Percentiles rank a stretch among this genome's conserved stretches.
Conservation (phyloP, 2,329 filamentous ascomycete genomes). For the Diaporthe longicolla region DNA sequence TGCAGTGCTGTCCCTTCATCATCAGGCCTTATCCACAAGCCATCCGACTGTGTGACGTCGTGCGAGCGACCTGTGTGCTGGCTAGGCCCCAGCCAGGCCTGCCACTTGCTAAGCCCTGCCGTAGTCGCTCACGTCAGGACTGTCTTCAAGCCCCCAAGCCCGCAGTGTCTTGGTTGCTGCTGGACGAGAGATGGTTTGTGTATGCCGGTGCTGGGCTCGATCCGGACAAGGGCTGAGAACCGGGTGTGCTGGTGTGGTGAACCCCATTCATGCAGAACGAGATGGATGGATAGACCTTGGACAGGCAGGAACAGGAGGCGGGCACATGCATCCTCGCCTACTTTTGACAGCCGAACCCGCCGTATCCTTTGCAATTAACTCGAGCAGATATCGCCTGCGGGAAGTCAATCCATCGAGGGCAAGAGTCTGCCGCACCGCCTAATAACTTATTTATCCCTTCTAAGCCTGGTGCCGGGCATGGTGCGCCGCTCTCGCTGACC, state of each 20-base stretch:
- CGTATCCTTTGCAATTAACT: slow-evolving; percentile 21
- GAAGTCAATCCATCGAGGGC: background rate
- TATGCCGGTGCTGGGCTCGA: slow-evolving; percentile 5
- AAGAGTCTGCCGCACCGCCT: background rate
- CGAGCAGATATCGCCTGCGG: slow-evolving; percentile 17
- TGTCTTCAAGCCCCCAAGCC: background rate
- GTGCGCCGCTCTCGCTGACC: slow-evolving; percentile 22
- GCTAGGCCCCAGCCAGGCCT: background rate
- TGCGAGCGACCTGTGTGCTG: background rate
- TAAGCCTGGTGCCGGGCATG: background rate
- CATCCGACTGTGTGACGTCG: slow-evolving; percentile 25
- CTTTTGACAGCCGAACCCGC: slow-evolving; percentile 16
- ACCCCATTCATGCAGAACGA: background rate
- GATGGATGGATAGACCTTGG: slow-evolving; percentile 8
- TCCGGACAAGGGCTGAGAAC: background rate
- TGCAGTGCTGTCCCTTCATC: slow-evolving; percentile 21
- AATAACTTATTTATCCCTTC: background rate
- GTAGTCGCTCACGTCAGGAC: slow-evolving; percentile 1
- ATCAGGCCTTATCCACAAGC: slow-evolving; percentile 14
- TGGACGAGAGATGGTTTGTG: background rate
- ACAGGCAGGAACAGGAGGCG: background rate
- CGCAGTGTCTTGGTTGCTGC: background rate
- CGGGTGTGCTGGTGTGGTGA: too few species aligned
- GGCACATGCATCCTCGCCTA: background rate
- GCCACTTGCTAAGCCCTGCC: background rate